Conservation (phyloP, 129 eudicot species). For the Helianthus tuberosus region DNA sequence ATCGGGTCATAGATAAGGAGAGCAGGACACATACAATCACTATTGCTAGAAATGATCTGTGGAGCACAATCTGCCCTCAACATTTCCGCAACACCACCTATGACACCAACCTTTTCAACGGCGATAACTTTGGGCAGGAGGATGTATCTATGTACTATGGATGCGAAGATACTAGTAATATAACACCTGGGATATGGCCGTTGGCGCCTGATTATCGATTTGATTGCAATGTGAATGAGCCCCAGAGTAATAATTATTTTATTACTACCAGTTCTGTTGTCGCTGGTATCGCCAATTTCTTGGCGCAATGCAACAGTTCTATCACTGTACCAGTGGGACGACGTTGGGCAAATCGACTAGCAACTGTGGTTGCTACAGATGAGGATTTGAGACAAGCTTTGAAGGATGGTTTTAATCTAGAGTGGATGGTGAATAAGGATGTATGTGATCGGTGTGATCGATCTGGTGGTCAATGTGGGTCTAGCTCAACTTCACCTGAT, state of each 20-base stretch:
- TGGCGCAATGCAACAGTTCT: background rate
- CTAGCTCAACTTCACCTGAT: background rate
- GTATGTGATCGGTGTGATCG: constrained; percentile 31
- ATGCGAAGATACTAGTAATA: constrained; percentile 4
- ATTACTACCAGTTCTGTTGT: background rate
- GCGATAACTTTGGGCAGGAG: background rate
- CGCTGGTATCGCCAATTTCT: background rate
- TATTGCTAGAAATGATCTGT: constrained; percentile 44
- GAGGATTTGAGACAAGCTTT: constrained; percentile 27
- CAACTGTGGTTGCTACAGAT: background rate
- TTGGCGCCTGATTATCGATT: background rate
- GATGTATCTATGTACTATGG: constrained; percentile 45
- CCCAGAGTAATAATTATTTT: constrained; percentile 16
- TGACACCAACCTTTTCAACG: constrained; percentile 18
- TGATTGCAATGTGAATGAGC: constrained; percentile 8
- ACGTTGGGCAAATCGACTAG: background rate
- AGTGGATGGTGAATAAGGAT: constrained; percentile 35
- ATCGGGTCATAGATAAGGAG: constrained; percentile 34
- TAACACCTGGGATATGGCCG: background rate
- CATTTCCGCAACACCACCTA: constrained; percentile 31
- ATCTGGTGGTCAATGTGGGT: constrained; percentile 59
- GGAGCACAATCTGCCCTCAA: constrained; percentile 34
- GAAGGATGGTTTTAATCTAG: constrained; percentile 40
- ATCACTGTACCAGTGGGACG: constrained; percentile 32
- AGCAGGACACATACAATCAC: background rate